Evolutionary conservation across 2,329 filamentous ascomycete species (phyloP).

Genomic region (Aspergillus transmontanensis): DNA sequence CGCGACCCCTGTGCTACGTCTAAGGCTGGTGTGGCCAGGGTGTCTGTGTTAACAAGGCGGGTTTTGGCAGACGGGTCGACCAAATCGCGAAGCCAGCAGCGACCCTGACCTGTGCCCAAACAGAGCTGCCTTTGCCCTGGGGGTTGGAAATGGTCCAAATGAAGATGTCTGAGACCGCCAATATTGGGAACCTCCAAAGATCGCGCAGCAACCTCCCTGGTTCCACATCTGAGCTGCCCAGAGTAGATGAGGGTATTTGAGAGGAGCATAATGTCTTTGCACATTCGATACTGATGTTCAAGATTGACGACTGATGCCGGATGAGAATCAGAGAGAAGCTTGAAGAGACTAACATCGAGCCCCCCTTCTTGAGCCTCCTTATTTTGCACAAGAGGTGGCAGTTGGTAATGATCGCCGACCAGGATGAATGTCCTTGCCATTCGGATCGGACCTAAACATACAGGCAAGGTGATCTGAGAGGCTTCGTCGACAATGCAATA

Average conservation of each 20-base stretch:
- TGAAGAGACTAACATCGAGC: conserved; percentile 91
- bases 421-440: conserved; percentile 92
- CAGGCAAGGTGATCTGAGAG: conserved; percentile 93
- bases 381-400: conserved; percentile 92
- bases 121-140: conserved; percentile 54
- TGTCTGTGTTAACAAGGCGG: conserved; percentile 87
- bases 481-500: conserved; percentile 99
- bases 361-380: conserved; percentile 83
- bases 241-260: conserved; percentile 92
- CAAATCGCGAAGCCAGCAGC: conserved; percentile 77
- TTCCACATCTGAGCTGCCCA: conserved; percentile 89
- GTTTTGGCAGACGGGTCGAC: conserved; percentile 73
- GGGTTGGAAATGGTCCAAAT: conserved; percentile 43
- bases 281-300: conserved; percentile 98
- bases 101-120: conserved; percentile 47
- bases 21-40: conserved; percentile 62
- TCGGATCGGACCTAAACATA: conserved; percentile 89
- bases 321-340: conserved; percentile 84
- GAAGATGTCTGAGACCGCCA: conserved; percentile 59
- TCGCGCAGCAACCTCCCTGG: conserved; percentile 68
- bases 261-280: conserved; percentile 91
- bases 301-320: conserved; percentile 86
- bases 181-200: conserved; percentile 71
- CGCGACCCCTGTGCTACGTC: conserved; percentile 74
- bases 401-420: conserved; percentile 94